Evolutionary conservation across 2,329 filamentous ascomycete species (phyloP), one percentile per base, ranked within the genome.

Genomic region (Neopestalotiopsis sp.): DNA sequence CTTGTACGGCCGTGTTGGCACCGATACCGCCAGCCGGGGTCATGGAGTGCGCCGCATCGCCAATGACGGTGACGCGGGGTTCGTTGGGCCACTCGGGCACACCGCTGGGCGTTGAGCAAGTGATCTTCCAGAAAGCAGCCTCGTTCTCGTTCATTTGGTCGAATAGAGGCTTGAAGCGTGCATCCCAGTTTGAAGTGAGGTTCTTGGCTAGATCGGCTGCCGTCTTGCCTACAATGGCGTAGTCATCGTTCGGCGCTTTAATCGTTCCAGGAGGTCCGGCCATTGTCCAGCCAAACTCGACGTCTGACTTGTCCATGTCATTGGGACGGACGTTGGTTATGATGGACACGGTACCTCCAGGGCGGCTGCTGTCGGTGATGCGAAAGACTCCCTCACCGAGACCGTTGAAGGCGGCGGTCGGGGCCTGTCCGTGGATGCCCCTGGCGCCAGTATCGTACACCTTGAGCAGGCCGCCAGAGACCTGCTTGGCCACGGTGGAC

Each of bases 51-150:
- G 78, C 86, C 0, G 88, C 87, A 72, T 90, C 88, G 1, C 88
- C 88, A 67, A 90, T 86, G 0, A 89, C 81, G 0, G 88, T 89
- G 10, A 89, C 87, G 0, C 88, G 82, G 0, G 85, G 83, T 66
- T 89, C 84, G 59, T 88, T 90, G 9, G 79, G 72, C 89, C 89
- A 91, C 59, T 86, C 81, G 0, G 89, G 89, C 0, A 91, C 87
- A 1, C 89, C 88, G 0, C 81, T 81, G 0, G 89, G 89, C 0
- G 83, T 85, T 0, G 88, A 90, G 71, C 88, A 91, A 1, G 89
- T 90, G 62, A 91, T 90, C 73, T 90, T 91, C 88, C 88, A 91
- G 71, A 91, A 91, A 0, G 89, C 89, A 0, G 89, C 86, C 71
- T 91, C 87, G 0, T 77, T 71, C 67, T 84, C 85, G 4, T 80